Evolutionary conservation across 805 yeast genomes (phyloP), one percentile per base, ranked within the genome.

Genomic region (Kodamaea restingae): DNA sequence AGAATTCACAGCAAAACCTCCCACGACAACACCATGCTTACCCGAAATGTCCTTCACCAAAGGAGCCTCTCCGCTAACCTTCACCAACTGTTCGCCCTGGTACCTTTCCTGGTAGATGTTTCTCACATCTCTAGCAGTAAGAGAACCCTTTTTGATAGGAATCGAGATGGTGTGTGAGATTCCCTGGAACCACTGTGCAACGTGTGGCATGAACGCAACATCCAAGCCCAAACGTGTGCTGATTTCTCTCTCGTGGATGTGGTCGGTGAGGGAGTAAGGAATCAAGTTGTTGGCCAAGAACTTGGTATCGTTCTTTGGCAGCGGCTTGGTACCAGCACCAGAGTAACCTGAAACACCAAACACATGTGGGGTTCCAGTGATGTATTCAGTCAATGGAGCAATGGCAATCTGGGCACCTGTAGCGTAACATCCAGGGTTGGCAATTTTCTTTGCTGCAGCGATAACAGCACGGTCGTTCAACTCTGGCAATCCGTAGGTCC

Each of bases 351-450:
- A 87, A 24, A 93, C 93, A 57, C 98, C 98, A 59, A 93, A 93
- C 9, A 91, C 73, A 3, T 88, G 70, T 37, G 99, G 98, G 20
- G 74, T 70, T 25, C 93, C 93, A 10, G 69, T 65, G 29, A 80
- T 70, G 54, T 76, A 76, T 35, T 80, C 78, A n/a, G 75, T 64
- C 52, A 93, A 70, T 25, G 98, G 99, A 35, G 91, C 81, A 58
- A 93, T 81, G 10, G 95, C 90, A 46, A 39, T 34, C 70, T 93
- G 98, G 10, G 97, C 93, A 42, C 95, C 97, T 33, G 99, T 93
- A n/a, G 98, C 97, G 60, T 90, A 93, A 71, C 99, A 93, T 35
- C 98, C 99, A 2, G 99, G 99, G 67, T 93, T 93, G 4, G 97
- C 82, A 45, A 93, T 85, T 59, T 84, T 86, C 54, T 75, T 60